A percentile compares a stretch with the other conserved stretches of the same genome.
These are phyloP conservation scores for Gossypium sturtianum DNA, from an alignment of 345 rosid species.

Conservation along the genomic window DNA sequence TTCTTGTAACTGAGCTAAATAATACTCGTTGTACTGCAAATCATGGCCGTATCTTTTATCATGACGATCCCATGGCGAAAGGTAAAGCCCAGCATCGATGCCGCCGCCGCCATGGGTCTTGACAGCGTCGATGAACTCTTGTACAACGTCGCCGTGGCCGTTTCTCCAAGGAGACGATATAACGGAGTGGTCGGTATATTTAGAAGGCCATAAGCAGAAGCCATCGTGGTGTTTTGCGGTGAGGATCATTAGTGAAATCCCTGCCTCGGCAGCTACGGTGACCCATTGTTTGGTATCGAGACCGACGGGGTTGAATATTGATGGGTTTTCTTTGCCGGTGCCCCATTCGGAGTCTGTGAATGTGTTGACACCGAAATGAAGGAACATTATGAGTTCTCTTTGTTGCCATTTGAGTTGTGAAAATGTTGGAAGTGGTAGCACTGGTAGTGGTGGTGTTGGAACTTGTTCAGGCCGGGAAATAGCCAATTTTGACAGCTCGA, in stretches of 20 bases:
- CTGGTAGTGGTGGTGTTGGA: slow-evolving; percentile 58
- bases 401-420: slow-evolving; percentile 74
- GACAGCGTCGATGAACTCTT: slow-evolving; percentile 44
- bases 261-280: slow-evolving; percentile 41
- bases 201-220: slow-evolving; percentile 70
- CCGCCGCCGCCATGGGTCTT: slow-evolving; percentile 30
- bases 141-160: slow-evolving; percentile 59
- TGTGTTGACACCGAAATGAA: slow-evolving; percentile 78
- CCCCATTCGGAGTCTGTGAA: slow-evolving; percentile 78
- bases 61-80: slow-evolving; percentile 78
- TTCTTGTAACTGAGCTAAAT: slow-evolving; percentile 67
- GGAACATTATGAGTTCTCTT: slow-evolving; percentile 66
- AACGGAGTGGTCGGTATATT: slow-evolving; percentile 63
- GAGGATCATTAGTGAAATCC: slow-evolving; percentile 49
- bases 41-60: slow-evolving; percentile 53
- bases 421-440: slow-evolving; percentile 55
- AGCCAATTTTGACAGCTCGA: not conserved
- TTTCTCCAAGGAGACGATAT: slow-evolving; percentile 50
- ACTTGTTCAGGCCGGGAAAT: slow-evolving; percentile 20
- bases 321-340: slow-evolving; percentile 57
- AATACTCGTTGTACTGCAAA: slow-evolving; percentile 60
- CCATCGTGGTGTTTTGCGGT: slow-evolving; percentile 86
- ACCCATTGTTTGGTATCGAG: slow-evolving; percentile 57
- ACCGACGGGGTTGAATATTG: slow-evolving; percentile 42
- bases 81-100: slow-evolving; percentile 53